These are phyloP conservation scores for Mycena belliarum DNA, from an alignment of 768 basidiomycete genomes.

Conservation along the genomic window DNA sequence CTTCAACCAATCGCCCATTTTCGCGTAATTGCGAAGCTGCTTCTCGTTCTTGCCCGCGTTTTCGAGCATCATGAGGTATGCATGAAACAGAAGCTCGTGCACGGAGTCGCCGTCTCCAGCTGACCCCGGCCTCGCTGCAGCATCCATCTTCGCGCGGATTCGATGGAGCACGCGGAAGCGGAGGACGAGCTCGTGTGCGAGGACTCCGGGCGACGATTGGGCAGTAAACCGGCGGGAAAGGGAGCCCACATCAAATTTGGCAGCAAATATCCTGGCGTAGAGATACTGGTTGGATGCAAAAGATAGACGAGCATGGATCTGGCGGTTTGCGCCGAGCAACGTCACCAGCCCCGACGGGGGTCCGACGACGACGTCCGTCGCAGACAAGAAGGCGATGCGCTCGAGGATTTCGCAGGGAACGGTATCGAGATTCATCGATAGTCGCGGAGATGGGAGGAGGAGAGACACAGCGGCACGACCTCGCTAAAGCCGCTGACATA, in stretches of 20 bases:
- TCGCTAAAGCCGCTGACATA: conserved; percentile 7
- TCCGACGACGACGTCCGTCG: conserved; percentile 52
- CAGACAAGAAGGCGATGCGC: conserved; percentile 70
- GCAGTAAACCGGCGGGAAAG: conserved; percentile 48
- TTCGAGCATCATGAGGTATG: conserved; percentile 80
- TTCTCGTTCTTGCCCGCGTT: conserved; percentile 71
- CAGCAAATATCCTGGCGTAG: conserved; percentile 68
- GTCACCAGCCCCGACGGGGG: conserved; percentile 62
- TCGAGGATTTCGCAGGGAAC: conserved; percentile 81
- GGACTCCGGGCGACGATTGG: conserved; percentile 38
- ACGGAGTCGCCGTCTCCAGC: conserved; percentile 30
- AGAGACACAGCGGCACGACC: conserved; percentile 1
- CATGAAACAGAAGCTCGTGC: conserved; percentile 60
- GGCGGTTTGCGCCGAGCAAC: conserved; percentile 53
- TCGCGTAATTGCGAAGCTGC: conserved; percentile 71
- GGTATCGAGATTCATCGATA: conserved; percentile 37
- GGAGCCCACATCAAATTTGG: conserved; percentile 65
- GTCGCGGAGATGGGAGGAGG: conserved; percentile 1
- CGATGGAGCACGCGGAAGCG: conserved; percentile 59
- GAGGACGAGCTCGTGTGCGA: conserved; percentile 66
- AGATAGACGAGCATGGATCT: conserved; percentile 51
- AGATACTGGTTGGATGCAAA: conserved; percentile 60
- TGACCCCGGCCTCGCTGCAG: conserved; percentile 28
- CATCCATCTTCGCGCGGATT: conserved; percentile 49
- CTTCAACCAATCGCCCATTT: conserved; percentile 62